These are phyloP conservation scores for Saposhnikovia divaricata DNA, from an alignment of 129 eudicot genomes.

Conservation along the genomic window DNA sequence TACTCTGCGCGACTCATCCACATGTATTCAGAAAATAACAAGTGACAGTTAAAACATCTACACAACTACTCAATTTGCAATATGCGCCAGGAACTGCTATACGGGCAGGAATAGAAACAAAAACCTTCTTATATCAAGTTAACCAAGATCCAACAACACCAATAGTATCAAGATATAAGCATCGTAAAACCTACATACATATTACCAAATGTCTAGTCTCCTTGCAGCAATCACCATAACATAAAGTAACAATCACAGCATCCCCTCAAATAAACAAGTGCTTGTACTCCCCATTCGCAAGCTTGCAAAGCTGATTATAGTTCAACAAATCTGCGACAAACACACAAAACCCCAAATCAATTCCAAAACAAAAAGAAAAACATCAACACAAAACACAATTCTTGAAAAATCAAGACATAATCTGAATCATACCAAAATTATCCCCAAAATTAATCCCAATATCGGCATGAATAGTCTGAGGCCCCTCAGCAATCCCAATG, in stretches of 20 bases:
- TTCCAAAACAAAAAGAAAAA: neutral
- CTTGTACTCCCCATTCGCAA: conserved; percentile 77
- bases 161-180: neutral
- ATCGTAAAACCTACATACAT: neutral
- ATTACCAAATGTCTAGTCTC: neutral
- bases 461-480: conserved; percentile 58
- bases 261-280: conserved; percentile 60
- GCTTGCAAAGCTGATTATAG: conserved; percentile 72
- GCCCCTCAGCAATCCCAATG: conserved; percentile 72
- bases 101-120: neutral
- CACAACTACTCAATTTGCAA: neutral
- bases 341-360: neutral
- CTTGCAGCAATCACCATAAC: neutral
- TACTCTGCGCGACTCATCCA: neutral
- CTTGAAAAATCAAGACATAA: neutral
- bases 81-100: neutral
- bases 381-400: neutral
- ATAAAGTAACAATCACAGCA: neutral
- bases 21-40: neutral
- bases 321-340: conserved; percentile 39
- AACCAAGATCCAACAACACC: neutral
- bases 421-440: conserved; percentile 38
- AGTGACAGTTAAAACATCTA: neutral
- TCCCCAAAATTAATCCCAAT: conserved; percentile 85
- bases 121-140: neutral